phyloP scores from a whole-genome alignment of 805 yeast genomes.

The Yarrowia sp. region DNA sequence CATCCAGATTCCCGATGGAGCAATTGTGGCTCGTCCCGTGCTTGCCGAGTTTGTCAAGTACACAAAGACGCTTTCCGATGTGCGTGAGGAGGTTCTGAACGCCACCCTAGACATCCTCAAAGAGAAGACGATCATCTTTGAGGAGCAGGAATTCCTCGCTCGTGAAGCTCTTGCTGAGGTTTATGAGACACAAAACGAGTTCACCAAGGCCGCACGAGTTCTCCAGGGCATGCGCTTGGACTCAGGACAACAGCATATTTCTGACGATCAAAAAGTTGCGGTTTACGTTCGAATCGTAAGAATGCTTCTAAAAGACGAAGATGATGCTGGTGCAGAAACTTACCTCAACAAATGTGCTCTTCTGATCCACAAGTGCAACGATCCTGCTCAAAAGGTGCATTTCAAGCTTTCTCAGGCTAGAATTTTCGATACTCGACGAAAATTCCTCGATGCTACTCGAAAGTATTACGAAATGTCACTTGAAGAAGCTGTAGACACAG shows the following conservation, averaged over 20 bases:
- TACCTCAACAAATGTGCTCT: constrained; percentile 45
- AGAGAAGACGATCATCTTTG: constrained; percentile 39
- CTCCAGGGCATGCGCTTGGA: constrained; percentile 45
- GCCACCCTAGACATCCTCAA: constrained; percentile 4
- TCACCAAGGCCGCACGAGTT: constrained; percentile 44
- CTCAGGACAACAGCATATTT: constrained; percentile 41
- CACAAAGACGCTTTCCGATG: not conserved
- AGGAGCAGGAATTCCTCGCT: constrained; percentile 44
- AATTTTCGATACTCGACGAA: constrained; percentile 46
- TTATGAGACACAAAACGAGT: constrained; percentile 42
- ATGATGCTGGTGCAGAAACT: constrained; percentile 46
- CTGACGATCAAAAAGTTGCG: constrained; percentile 44
- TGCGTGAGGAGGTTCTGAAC: constrained; percentile 3
- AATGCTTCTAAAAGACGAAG: constrained; percentile 45
- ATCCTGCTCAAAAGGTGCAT: constrained; percentile 42
- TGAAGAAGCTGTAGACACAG: constrained; percentile 44
- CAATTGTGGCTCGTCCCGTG: constrained; percentile 34
- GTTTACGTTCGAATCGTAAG: constrained; percentile 46
- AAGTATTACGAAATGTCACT: constrained; percentile 47
- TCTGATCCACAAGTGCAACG: constrained; percentile 42
- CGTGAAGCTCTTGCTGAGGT: constrained; percentile 46
- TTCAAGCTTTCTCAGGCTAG: constrained; percentile 49
- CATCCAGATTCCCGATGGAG: constrained; percentile 23
- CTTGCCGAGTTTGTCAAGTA: constrained; percentile 25
- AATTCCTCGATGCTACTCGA: constrained; percentile 47